These are phyloP conservation scores for Fimicolochytrium jonesii DNA, from an alignment of 192 early-diverging fungal species.

Conservation along the genomic window DNA sequence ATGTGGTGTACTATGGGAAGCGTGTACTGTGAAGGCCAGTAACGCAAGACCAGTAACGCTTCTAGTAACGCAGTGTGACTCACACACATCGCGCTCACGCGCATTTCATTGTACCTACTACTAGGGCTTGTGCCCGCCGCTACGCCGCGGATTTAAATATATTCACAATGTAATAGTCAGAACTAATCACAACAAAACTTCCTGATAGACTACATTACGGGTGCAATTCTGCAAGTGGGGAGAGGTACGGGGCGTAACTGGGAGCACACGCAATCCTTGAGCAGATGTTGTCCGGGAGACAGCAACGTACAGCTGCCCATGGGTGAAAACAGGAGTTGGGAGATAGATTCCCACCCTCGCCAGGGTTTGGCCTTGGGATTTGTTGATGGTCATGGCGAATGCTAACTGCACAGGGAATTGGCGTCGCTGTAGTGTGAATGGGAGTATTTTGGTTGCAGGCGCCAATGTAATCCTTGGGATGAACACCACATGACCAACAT, in stretches of 20 bases:
- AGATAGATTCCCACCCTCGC: background rate
- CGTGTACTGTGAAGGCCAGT: too few species aligned
- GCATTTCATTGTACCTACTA: too few species aligned
- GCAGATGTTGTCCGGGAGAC: background rate
- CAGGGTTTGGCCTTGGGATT: background rate
- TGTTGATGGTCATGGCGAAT: too few species aligned
- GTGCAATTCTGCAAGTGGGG: background rate
- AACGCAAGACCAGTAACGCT: too few species aligned
- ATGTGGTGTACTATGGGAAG: too few species aligned
- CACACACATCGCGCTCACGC: too few species aligned
- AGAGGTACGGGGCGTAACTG: background rate
- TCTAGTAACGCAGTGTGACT: too few species aligned
- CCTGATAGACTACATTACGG: background rate
- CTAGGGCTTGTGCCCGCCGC: too few species aligned
- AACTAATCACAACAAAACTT: too few species aligned
- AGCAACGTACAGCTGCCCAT: constrained; percentile 1
- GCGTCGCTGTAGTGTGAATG: background rate
- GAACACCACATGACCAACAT: background rate
- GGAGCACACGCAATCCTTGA: background rate
- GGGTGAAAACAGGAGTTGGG: background rate
- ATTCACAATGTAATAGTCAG: too few species aligned
- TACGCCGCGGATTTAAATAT: too few species aligned
- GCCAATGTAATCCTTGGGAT: background rate
- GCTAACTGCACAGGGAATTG: background rate
- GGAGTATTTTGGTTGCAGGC: background rate